Evolutionary conservation across 106 monocot species (phyloP).

Genomic region (Triglochin maritima): DNA sequence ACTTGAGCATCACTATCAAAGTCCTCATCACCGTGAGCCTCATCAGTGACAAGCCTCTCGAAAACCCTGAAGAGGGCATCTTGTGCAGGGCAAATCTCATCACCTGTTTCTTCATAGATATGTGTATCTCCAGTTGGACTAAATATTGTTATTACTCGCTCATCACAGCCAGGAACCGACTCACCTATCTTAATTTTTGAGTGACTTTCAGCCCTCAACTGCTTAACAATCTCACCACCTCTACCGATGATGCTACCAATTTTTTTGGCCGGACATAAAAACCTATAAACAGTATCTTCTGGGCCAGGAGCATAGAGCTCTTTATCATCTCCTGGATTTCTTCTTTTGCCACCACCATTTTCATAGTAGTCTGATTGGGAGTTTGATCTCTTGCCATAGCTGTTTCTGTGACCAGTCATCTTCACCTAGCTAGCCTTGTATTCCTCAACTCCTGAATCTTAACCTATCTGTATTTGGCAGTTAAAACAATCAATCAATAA

Average conservation of each 20-base stretch:
- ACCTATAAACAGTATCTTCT: constrained; percentile 89
- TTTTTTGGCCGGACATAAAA: constrained; percentile 62
- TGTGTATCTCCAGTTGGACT: constrained; percentile 64
- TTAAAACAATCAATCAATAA: too few species aligned
- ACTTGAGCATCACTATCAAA: constrained; percentile 34
- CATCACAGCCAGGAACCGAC: constrained; percentile 63
- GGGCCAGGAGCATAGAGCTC: constrained; percentile 58
- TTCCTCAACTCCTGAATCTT: too few species aligned
- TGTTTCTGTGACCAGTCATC: constrained; percentile 86
- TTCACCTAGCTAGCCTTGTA: too few species aligned
- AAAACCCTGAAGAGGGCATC: constrained; percentile 86
- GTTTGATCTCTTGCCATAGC: constrained; percentile 61
- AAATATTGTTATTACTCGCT: constrained; percentile 76
- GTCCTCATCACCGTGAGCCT: constrained; percentile 42
- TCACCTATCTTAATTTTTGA: constrained; percentile 91
- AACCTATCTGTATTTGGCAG: too few species aligned
- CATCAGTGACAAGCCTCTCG: constrained; percentile 61
- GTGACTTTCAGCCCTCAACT: constrained; percentile 73
- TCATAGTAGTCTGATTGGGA: constrained; percentile 56
- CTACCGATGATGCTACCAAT: constrained; percentile 93
- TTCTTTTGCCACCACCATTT: constrained; percentile 76
- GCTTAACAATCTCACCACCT: constrained; percentile 96
- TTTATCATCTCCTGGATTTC: constrained; percentile 72
- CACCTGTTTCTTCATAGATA: constrained; percentile 40
- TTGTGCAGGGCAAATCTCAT: constrained; percentile 76